Percentiles rank a stretch among this genome's conserved stretches.
These are phyloP conservation scores for Talaromyces verruculosus DNA, from an alignment of 2,329 filamentous ascomycete species.

Conservation along the genomic window DNA sequence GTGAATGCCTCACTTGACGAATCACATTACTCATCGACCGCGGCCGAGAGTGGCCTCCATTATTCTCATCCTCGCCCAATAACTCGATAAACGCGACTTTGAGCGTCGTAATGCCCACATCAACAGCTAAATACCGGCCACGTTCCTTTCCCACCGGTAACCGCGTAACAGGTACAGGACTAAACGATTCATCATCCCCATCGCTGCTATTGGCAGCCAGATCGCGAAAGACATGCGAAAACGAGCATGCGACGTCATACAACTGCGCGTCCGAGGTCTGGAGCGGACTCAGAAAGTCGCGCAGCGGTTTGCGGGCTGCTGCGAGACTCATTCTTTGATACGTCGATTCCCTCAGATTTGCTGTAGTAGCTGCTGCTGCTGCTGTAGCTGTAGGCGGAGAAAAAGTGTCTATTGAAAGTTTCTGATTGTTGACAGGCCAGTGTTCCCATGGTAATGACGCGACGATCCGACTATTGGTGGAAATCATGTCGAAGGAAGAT, in stretches of 20 bases:
- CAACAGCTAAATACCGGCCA: slow-evolving; percentile 20
- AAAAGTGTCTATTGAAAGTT: not conserved
- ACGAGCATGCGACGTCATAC: slow-evolving; percentile 20
- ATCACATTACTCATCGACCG: slow-evolving; percentile 20
- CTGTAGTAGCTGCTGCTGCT: not conserved
- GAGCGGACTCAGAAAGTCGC: slow-evolving; percentile 20
- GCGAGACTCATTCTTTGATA: slow-evolving; percentile 18
- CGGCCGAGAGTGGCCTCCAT: not conserved
- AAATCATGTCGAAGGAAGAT: slow-evolving; percentile 5
- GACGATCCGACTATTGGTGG: slow-evolving; percentile 2
- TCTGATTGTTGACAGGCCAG: not conserved
- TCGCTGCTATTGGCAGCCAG: slow-evolving; percentile 11
- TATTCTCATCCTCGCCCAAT: slow-evolving; percentile 14
- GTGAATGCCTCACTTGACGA: slow-evolving; percentile 17
- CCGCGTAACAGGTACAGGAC: slow-evolving; percentile 19
- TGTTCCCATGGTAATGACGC: slow-evolving; percentile 7
- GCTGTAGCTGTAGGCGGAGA: not conserved
- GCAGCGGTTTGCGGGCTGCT: slow-evolving; percentile 13
- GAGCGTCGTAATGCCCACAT: slow-evolving; percentile 21
- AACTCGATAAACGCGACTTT: slow-evolving; percentile 22
- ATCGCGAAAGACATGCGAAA: slow-evolving; percentile 19
- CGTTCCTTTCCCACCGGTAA: slow-evolving; percentile 19
- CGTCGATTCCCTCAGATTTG: not conserved
- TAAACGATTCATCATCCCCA: slow-evolving; percentile 14
- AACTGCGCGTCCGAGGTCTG: slow-evolving; percentile 16